A percentile compares a stretch with the other conserved stretches of the same genome.
Evolutionary conservation across 768 basidiomycete genomes (phyloP).

Genomic region (Russula virescens): DNA sequence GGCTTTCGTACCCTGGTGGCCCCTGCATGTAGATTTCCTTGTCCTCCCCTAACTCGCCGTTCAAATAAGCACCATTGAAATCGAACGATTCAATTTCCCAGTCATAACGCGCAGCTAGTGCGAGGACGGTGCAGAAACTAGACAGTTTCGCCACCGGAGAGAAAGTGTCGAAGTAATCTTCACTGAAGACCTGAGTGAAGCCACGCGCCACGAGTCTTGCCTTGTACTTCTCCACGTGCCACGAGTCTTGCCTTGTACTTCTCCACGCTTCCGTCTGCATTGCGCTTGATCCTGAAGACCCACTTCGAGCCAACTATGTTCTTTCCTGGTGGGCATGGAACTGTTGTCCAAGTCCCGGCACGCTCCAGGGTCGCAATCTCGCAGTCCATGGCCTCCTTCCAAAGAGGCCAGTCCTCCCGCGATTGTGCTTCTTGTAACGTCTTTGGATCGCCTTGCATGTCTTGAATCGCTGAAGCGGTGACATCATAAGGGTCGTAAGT

Average conservation of each 20-base stretch:
- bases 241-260: constrained; percentile 38
- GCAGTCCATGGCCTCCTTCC: neutral
- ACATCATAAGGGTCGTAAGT: no score
- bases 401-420: no score
- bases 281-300: constrained; percentile 30
- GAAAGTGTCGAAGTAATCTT: constrained; percentile 35
- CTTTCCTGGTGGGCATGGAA: neutral
- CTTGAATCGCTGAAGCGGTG: no score
- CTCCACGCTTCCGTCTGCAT: constrained; percentile 16
- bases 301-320: constrained; percentile 26
- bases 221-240: constrained; percentile 37
- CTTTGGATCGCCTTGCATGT: no score
- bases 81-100: no score
- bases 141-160: constrained; percentile 28
- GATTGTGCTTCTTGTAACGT: no score
- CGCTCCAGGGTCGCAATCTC: neutral
- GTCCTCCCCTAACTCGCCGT: no score
- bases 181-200: constrained; percentile 35
- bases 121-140: constrained; percentile 26
- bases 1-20: no score
- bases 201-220: no score
- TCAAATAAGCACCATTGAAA: neutral
- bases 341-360: neutral
- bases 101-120: constrained; percentile 29
- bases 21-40: neutral